phyloP scores from a whole-genome alignment of 2,329 filamentous ascomycete genomes.

The Colletotrichum endophyticum region DNA sequence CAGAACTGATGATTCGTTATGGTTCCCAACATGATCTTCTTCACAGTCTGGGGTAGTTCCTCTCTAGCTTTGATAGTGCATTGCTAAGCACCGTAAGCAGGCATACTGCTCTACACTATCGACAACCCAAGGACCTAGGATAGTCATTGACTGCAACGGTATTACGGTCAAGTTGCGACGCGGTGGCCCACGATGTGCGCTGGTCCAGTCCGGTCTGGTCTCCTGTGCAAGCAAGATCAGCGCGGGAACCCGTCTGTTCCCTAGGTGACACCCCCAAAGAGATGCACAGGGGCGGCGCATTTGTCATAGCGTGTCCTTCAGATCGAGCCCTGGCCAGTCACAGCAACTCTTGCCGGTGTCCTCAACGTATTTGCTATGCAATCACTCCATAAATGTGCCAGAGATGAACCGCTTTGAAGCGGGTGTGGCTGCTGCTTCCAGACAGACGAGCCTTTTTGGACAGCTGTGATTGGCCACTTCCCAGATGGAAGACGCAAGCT shows the following conservation, averaged over 20 bases:
- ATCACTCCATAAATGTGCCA: not conserved
- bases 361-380: not conserved
- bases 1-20: not conserved
- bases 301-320: not conserved
- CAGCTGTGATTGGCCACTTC: not conserved
- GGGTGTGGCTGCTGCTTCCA: conserved; percentile 10
- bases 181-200: not conserved
- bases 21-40: not conserved
- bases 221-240: not conserved
- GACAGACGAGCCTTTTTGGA: not conserved
- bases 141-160: not conserved
- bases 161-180: not conserved
- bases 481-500: not conserved
- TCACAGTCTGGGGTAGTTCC: not conserved
- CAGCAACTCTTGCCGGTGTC: not conserved
- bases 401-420: conserved; percentile 14
- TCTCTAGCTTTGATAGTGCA: not conserved
- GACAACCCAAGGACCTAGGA: not conserved
- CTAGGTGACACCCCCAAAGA: not conserved
- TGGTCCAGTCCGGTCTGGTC: not conserved
- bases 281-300: not conserved
- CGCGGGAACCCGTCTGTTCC: not conserved
- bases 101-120: not conserved
- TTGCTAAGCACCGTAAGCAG: not conserved
- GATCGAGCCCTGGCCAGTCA: not conserved